Percentiles rank a stretch among this genome's conserved stretches.
phyloP scores from a whole-genome alignment of 169 alveolate genomes.

The Sarcocystis neurona region DNA sequence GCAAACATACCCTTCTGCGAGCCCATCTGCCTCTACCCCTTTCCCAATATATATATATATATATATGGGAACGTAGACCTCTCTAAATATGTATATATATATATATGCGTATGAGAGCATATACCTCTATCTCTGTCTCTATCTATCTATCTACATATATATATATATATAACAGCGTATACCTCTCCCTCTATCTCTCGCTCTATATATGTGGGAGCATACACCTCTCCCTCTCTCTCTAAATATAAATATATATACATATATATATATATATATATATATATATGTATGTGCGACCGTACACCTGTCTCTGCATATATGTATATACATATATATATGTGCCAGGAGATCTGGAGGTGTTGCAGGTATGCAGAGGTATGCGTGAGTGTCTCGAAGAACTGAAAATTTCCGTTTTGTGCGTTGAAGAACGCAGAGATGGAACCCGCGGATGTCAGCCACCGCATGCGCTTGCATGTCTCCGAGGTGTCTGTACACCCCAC shows the following conservation, averaged over 20 bases:
- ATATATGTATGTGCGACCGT: neutral
- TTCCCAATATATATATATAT: neutral
- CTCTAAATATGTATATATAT: neutral
- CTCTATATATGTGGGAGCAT: neutral
- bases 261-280: too few species aligned
- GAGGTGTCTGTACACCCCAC: neutral
- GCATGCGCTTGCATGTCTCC: neutral
- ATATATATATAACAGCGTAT: neutral
- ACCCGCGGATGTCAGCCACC: neutral
- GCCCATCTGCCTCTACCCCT: neutral
- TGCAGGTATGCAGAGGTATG: neutral
- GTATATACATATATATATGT: neutral
- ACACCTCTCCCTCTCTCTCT: too few species aligned
- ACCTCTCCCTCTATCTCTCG: neutral
- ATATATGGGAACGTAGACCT: neutral
- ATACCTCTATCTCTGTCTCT: neutral
- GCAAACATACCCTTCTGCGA: neutral
- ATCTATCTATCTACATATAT: neutral
- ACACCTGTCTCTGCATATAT: neutral
- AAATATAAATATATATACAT: too few species aligned
- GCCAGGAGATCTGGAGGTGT: neutral
- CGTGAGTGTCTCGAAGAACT: neutral
- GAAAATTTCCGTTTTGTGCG: neutral
- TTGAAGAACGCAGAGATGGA: neutral
- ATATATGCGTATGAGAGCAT: neutral